A percentile compares a stretch with the other conserved stretches of the same genome.
phyloP scores from a whole-genome alignment of 164 flowering plant species.

The Vitis labrusca region DNA sequence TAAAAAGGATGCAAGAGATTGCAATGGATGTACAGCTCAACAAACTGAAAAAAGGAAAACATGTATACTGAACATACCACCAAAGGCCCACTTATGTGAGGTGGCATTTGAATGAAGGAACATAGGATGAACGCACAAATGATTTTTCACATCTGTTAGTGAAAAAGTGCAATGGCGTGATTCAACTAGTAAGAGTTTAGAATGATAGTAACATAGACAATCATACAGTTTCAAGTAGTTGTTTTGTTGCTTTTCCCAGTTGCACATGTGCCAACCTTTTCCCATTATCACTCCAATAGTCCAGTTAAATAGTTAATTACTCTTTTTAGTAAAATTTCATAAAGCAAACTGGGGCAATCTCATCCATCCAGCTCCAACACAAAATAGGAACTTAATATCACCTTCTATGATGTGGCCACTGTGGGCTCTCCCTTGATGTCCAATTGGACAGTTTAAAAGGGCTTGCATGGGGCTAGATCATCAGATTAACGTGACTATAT shows the following conservation, averaged over 20 bases:
- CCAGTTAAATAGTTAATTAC: no score
- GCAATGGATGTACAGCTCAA: not conserved
- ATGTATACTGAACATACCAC: slow-evolving; percentile 1
- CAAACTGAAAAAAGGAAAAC: not conserved
- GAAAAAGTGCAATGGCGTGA: not conserved
- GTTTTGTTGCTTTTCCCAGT: no score
- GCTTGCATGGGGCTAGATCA: not conserved
- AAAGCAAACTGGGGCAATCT: no score
- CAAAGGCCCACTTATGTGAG: slow-evolving; percentile 4
- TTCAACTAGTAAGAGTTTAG: not conserved
- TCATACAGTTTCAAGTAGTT: no score
- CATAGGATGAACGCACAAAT: slow-evolving; percentile 14
- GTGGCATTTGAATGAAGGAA: slow-evolving; percentile 6
- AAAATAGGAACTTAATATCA: not conserved
- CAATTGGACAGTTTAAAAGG: not conserved
- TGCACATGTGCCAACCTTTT: no score
- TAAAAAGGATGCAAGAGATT: not conserved
- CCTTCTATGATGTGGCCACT: not conserved
- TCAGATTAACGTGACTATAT: not conserved
- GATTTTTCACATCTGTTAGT: not conserved
- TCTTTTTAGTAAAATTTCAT: no score
- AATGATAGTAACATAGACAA: no score
- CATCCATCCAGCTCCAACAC: not conserved
- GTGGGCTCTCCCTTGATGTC: not conserved
- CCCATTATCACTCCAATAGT: no score